Conservation (phyloP, 441 rosid species). For the Croton laevigatus region DNA sequence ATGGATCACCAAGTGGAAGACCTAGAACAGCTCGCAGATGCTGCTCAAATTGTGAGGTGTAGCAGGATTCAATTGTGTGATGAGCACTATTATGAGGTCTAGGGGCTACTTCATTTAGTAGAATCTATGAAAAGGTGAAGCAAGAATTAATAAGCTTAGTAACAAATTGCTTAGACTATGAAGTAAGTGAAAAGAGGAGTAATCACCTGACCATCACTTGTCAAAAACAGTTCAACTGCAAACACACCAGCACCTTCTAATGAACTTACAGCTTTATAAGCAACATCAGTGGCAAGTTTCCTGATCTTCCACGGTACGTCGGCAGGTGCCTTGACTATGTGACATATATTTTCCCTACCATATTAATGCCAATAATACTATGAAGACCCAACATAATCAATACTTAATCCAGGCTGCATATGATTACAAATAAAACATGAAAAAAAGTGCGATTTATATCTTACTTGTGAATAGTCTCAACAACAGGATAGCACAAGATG, state of each 20-base stretch:
- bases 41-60: slow-evolving; percentile 90
- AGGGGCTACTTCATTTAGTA: slow-evolving; percentile 95
- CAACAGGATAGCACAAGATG: slow-evolving; percentile 82
- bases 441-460: slow-evolving; percentile 15
- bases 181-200: slow-evolving; percentile 14
- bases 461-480: slow-evolving; percentile 92
- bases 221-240: slow-evolving; percentile 94
- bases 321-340: slow-evolving; percentile 92
- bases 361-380: slow-evolving; percentile 14
- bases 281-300: slow-evolving; percentile 83
- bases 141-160: slow-evolving; percentile 2
- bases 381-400: not conserved
- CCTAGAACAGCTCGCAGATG: slow-evolving; percentile 91
- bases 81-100: slow-evolving; percentile 99
- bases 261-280: slow-evolving; percentile 72
- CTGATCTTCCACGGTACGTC: slow-evolving; percentile 77
- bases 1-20: slow-evolving; percentile 97
- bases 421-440: slow-evolving; percentile 1
- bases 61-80: slow-evolving; percentile 93
- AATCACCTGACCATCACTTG: slow-evolving; percentile 72
- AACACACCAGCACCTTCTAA: slow-evolving; percentile 95
- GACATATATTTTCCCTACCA: slow-evolving; percentile 90
- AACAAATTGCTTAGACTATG: not conserved
- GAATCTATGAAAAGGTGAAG: slow-evolving; percentile 45
- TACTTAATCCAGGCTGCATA: not conserved